A percentile compares a stretch with the other conserved stretches of the same genome.
These are phyloP conservation scores for Athelia sp. DNA, from an alignment of 1,284 basidiomycete species.

Conservation along the genomic window DNA sequence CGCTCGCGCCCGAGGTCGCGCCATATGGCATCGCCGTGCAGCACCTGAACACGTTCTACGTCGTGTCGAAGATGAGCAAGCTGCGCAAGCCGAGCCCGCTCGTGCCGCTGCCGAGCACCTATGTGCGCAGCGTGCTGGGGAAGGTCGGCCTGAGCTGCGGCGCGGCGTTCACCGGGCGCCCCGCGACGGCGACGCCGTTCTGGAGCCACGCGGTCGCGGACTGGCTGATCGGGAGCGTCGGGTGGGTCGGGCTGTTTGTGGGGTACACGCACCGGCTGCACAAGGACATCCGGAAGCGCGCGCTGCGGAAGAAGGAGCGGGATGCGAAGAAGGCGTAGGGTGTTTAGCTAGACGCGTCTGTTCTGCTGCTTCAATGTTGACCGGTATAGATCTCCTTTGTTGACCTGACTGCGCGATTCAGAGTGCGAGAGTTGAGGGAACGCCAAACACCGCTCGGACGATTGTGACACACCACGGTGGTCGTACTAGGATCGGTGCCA, in stretches of 20 bases:
- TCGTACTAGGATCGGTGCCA: too few species aligned
- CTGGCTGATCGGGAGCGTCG: slow-evolving; percentile 62
- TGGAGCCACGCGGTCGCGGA: slow-evolving; percentile 88
- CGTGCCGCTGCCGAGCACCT: slow-evolving; percentile 75
- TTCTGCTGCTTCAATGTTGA: too few species aligned
- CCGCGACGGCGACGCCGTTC: slow-evolving; percentile 83
- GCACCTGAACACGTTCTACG: slow-evolving; percentile 93
- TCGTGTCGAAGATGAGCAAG: slow-evolving; percentile 96
- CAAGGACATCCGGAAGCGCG: slow-evolving; percentile 73
- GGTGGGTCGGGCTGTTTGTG: slow-evolving; percentile 51
- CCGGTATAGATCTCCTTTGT: too few species aligned
- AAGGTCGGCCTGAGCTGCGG: slow-evolving; percentile 80
- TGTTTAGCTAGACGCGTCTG: too few species aligned
- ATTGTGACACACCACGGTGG: too few species aligned
- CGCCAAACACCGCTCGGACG: too few species aligned
- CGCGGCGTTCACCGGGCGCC: slow-evolving; percentile 69
- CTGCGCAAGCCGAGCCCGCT: slow-evolving; percentile 73
- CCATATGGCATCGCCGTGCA: slow-evolving; percentile 75
- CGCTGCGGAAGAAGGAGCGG: slow-evolving; percentile 71
- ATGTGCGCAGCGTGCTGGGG: slow-evolving; percentile 73
- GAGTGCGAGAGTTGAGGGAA: too few species aligned
- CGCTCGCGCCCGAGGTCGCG: slow-evolving; percentile 83
- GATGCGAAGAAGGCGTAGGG: slow-evolving; percentile 42
- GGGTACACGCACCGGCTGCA: slow-evolving; percentile 66
- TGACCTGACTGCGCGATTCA: too few species aligned